Base-by-base conservation (phyloP, 2,329 filamentous ascomycete genomes). In the Dactylonectria estremocensis region DNA sequence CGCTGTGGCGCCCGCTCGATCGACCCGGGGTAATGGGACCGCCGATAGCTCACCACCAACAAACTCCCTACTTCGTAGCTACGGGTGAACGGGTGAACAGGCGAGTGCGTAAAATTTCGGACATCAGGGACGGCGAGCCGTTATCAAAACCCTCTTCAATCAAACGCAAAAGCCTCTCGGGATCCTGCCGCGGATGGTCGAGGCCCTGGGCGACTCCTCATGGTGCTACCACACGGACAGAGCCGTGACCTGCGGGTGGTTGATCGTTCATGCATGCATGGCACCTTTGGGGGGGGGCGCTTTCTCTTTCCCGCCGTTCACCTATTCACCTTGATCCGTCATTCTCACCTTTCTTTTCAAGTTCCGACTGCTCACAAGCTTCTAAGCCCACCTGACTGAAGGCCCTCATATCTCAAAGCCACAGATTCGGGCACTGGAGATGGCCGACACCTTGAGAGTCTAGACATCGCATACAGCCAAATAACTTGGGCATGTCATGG, bases 191-290 rank as follows among this genome's bases (percentile, higher is more conserved):
- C 49, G 33, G 14, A 52, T 18, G 14, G 18, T 52, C 49, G 8
- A 33, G 28, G 16, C 10, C 16, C 40, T 8, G 16, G 14, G 16
- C n/a, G 40, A 43, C 8, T 6, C 14, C n/a, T 43, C 40, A 14
- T 28, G 16, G n/a, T 43, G 40, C n/a, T n/a, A 43, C 40, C 40
- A n/a, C 40, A 43, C 40, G 49, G 16, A 7, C 16, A n/a, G 28
- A 33, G 28, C 28, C 49, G 11, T 52, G 16, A 28, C 13, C 24
- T n/a, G 16, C 16, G 28, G 28, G 8, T 10, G 28, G 28, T 11
- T 18, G 49, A 52, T 52, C 24, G 28, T 52, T 52, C 49, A 52
- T 52, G 49, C 49, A 52, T 52, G 49, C 49, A 33, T 28, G 9
- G 24, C 24, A 18, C 28, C 48, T 16, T 24, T 13, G 45, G 4